Evolutionary conservation across 2,329 filamentous ascomycete genomes (phyloP).

Genomic region (Celoporthe dispersa): DNA sequence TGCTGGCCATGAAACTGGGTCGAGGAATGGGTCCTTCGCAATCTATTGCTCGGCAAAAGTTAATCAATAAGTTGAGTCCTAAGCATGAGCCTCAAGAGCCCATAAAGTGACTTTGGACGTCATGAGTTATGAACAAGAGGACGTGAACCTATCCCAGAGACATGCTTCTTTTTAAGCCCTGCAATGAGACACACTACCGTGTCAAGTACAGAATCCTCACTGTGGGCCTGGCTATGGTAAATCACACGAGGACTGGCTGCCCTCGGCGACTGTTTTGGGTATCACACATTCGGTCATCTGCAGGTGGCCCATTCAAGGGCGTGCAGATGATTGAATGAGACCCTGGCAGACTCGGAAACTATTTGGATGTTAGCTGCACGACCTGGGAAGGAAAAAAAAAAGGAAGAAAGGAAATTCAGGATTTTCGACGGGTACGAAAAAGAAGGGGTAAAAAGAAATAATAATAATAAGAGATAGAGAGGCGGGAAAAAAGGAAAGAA

Average conservation of each 20-base stretch:
- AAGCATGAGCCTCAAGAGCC: not conserved
- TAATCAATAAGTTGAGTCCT: not conserved
- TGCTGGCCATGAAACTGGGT: not conserved
- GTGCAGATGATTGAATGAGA: not conserved
- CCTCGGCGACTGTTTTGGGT: not conserved
- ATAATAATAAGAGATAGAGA: not conserved
- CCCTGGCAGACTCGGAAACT: not conserved
- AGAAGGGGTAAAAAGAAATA: not conserved
- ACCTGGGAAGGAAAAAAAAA: not conserved
- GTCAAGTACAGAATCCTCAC: not conserved
- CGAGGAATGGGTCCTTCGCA: not conserved
- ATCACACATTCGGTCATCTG: not conserved
- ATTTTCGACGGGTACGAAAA: too few species aligned
- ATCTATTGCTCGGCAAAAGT: conserved; percentile 1
- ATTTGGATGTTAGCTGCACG: not conserved
- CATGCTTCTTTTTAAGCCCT: not conserved
- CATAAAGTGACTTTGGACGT: not conserved
- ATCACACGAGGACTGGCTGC: not conserved
- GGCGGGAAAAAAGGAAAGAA: not conserved
- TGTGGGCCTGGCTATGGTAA: not conserved
- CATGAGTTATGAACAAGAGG: not conserved
- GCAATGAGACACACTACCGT: conserved; percentile 7
- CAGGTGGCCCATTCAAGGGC: not conserved
- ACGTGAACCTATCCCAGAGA: not conserved
- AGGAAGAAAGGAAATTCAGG: not conserved